Evolutionary conservation across 1,139 yeast genomes (phyloP), one percentile per base, ranked within the genome.

Genomic region (Candida labiduridarum): DNA sequence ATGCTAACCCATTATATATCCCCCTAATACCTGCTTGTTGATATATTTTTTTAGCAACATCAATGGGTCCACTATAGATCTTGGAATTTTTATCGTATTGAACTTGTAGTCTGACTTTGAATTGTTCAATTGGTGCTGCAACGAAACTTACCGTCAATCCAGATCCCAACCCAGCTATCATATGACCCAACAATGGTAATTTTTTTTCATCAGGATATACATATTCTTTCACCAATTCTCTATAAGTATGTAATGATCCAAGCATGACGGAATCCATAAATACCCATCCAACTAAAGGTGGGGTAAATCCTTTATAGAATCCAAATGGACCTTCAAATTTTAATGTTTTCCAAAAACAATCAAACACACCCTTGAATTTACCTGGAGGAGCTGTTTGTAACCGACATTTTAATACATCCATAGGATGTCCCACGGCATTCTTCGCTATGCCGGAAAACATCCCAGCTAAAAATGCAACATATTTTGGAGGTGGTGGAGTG

Each of bases 71-170:
- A 1, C 74, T 74, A 62, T 87, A 90, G 8, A 79, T 60, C 56
- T 76, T 84, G n/a, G 88, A 70, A 45, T 80, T 78, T 15, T 91
- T 86, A 64, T 89, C 96, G 64, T 91, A 91, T 64, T 91, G 97
- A 6, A 91, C 91, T 65, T 91, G 97, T 47, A 91, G 74, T 56
- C 96, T 76, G 2, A 96, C 96, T 67, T 90, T 91, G 59, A 90
- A 84, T 60, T 88, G 88, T 66, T 91, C 97, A 6, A 91, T 87
- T 1, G 97, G 97, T 0, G 97, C 96, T 1, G 97, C 97, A 15
- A 91, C 94, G 69, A 91, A 87, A 42, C 95, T 85, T 9, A 91
- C 97, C 0, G 97, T 91, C 85, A 85, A 83, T 1, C 97, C 97
- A 14, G 95, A 84, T n/a, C 96, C 96, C 40, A 82, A 65, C 0